phyloP scores from a whole-genome alignment of 305 asterid genomes.

The Stenogyne calaminthoides region DNA sequence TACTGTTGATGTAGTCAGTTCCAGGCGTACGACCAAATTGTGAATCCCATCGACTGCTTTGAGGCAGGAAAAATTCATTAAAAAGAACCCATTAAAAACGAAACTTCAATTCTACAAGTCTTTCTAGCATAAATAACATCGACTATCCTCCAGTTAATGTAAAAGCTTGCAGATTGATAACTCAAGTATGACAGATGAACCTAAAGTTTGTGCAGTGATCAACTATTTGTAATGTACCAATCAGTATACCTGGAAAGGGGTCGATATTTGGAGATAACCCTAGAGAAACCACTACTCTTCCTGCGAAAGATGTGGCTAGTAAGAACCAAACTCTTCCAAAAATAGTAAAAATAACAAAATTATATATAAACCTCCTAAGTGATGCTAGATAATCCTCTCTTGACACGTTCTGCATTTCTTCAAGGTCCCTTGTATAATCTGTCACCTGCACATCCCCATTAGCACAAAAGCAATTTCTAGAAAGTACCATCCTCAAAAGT shows the following conservation, averaged over 20 bases:
- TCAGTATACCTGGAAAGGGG: slow-evolving; percentile 82
- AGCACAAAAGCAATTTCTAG: slow-evolving; percentile 10
- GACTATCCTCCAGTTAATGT: slow-evolving; percentile 19
- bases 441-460: slow-evolving; percentile 65
- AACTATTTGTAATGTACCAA: slow-evolving; percentile 6
- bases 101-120: neutral
- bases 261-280: slow-evolving; percentile 92
- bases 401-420: slow-evolving; percentile 94
- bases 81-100: neutral
- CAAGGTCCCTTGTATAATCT: slow-evolving; percentile 93
- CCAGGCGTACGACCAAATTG: slow-evolving; percentile 69
- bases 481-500: slow-evolving; percentile 5
- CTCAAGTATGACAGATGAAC: neutral
- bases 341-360: slow-evolving; percentile 2
- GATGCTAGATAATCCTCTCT: slow-evolving; percentile 98
- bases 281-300: slow-evolving; percentile 97
- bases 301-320: slow-evolving; percentile 53
- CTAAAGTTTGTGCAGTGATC: slow-evolving; percentile 11
- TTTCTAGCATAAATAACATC: slow-evolving; percentile 16
- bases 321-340: slow-evolving; percentile 30
- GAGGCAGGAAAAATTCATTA: slow-evolving; percentile 16
- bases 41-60: slow-evolving; percentile 80
- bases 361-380: slow-evolving; percentile 73
- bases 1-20: slow-evolving; percentile 60
- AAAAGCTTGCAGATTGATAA: neutral